These are phyloP conservation scores for Mycena venus DNA, from an alignment of 768 basidiomycete genomes.

Conservation along the genomic window DNA sequence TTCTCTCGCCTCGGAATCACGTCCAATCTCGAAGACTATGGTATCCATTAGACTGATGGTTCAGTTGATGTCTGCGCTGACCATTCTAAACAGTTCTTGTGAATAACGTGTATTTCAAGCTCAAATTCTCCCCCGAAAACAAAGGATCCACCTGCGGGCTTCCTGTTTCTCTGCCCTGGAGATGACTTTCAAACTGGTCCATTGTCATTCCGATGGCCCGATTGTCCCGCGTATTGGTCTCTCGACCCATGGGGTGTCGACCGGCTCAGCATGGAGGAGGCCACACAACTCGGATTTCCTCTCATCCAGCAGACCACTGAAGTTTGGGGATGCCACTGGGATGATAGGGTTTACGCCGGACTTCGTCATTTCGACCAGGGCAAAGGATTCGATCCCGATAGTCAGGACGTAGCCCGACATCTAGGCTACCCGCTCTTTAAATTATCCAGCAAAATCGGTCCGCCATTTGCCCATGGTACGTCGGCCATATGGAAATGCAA, in stretches of 20 bases:
- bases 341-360: not conserved
- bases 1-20: not conserved
- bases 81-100: not conserved
- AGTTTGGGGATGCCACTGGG: not conserved
- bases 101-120: not conserved
- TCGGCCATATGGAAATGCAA: too few species aligned
- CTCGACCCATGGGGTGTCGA: not conserved
- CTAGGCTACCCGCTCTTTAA: not conserved
- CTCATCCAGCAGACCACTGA: not conserved
- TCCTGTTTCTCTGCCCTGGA: not conserved
- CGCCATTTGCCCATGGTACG: too few species aligned
- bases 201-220: not conserved
- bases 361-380: not conserved
- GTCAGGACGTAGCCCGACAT: not conserved
- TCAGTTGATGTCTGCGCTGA: not conserved
- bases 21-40: not conserved
- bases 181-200: not conserved
- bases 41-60: not conserved
- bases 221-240: conserved; percentile 6
- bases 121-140: not conserved
- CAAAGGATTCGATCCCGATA: conserved; percentile 12
- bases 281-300: not conserved
- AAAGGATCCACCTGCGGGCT: too few species aligned
- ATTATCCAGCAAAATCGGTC: too few species aligned
- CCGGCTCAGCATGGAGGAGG: not conserved